phyloP scores from a whole-genome alignment of 257 asterid species.

The Phtheirospermum japonicum region DNA sequence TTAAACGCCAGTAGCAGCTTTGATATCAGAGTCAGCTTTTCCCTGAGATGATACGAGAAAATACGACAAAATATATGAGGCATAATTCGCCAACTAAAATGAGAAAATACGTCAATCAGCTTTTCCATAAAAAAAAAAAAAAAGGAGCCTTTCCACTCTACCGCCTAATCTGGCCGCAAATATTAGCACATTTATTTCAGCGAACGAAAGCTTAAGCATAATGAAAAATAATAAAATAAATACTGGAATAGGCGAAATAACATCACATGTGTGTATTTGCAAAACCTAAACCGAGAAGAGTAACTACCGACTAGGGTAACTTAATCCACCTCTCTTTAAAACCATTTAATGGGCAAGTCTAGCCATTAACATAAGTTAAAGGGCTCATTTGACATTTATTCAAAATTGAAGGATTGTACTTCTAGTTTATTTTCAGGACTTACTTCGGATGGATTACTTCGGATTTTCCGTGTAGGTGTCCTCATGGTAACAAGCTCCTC shows the following conservation, averaged over 20 bases:
- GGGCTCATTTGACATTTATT: conserved; percentile 13
- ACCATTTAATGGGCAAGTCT: too few relatives aligned
- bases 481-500: conserved; percentile 99
- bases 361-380: conserved; percentile 1
- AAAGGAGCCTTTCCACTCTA: too few relatives aligned
- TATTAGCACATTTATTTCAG: too few relatives aligned
- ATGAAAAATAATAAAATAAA: too few relatives aligned
- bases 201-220: too few relatives aligned
- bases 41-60: neutral
- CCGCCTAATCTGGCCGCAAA: too few relatives aligned
- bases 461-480: conserved; percentile 74
- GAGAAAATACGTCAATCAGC: neutral
- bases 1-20: conserved; percentile 4
- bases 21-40: conserved; percentile 9
- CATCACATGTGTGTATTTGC: too few relatives aligned
- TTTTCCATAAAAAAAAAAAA: too few relatives aligned
- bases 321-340: too few relatives aligned
- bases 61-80: neutral
- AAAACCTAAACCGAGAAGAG: too few relatives aligned
- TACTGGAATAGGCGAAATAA: too few relatives aligned
- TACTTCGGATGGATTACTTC: conserved; percentile 68
- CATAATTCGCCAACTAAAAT: neutral
- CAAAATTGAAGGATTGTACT: too few relatives aligned
- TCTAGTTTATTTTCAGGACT: conserved; percentile 26
- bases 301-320: neutral